Evolutionary conservation across 2,329 filamentous ascomycete species (phyloP).

Genomic region (Penicillium digitatum): DNA sequence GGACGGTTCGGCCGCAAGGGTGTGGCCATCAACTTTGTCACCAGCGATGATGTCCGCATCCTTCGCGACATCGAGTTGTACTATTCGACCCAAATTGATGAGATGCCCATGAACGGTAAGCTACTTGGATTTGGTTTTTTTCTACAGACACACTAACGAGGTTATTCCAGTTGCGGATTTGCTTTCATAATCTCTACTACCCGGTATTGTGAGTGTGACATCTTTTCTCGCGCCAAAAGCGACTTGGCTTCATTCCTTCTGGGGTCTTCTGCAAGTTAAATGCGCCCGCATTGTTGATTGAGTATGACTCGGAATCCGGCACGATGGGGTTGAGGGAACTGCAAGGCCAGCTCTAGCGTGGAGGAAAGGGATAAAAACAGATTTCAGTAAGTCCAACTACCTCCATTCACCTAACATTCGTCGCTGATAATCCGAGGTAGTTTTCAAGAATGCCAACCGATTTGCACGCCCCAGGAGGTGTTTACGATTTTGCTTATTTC

Average conservation of each 20-base stretch:
- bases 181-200: conserved; percentile 30
- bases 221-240: conserved; percentile 11
- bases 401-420: conserved; percentile 11
- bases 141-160: neutral
- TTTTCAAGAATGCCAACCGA: conserved; percentile 17
- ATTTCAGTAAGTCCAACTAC: conserved; percentile 16
- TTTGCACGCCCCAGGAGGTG: conserved; percentile 9
- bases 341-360: conserved; percentile 27
- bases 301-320: neutral
- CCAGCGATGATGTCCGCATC: conserved; percentile 97
- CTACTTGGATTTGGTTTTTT: conserved; percentile 38
- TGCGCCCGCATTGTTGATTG: neutral
- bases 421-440: neutral
- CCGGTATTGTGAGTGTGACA: neutral
- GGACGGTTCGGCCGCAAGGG: conserved; percentile 99
- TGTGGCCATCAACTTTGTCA: conserved; percentile 99
- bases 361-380: conserved; percentile 36
- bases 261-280: neutral
- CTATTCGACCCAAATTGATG: conserved; percentile 99
- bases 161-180: conserved; percentile 33
- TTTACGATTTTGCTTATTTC: conserved; percentile 15
- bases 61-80: conserved; percentile 99
- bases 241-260: neutral
- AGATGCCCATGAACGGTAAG: conserved; percentile 96
- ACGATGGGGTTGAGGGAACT: neutral